Evolutionary conservation across 2,329 filamentous ascomycete genomes (phyloP), one percentile per base, ranked within the genome.

Genomic region (Pseudogymnoascus sp.): DNA sequence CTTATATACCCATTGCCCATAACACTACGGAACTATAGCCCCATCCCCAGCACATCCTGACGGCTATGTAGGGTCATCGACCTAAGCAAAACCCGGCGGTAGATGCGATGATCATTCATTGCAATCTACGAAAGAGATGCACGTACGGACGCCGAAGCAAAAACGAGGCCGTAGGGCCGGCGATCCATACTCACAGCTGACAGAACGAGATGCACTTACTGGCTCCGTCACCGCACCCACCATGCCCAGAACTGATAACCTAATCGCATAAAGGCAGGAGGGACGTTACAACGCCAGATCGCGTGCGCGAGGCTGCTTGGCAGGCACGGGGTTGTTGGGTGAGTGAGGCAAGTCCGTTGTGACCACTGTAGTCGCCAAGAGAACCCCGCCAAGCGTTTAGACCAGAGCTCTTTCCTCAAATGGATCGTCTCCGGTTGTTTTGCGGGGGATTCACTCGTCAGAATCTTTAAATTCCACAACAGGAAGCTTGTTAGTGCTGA

Each of bases 241-340:
- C 28, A 18, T 56, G 28, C 49, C 49, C 28, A 34, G 49, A 56
- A 56, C 49, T 56, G 49, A 56, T 56, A 56, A 36, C 49, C 49
- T 56, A 56, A 56, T 56, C 49, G 49, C 49, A 56, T 56, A 56
- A 53, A 56, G 49, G 49, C 49, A 56, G 49, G 49, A 56, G 49
- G 28, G 14, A 34, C 49, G 11, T 56, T 56, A n/a, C 28, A 36
- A 18, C 49, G 49, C 49, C 18, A 14, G 28, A 34, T 56, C n/a
- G 28, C 49, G 28, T 56, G 49, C 49, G 28, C 9, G 28, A 21
- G 5, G 49, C 49, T 53, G 49, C 49, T 56, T 56, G 49, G 49
- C 49, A 56, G 28, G 49, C n/a, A 56, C 49, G 28, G 49, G 16
- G 25, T 12, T 16, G 49, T 34, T 56, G 8, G n/a, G 49, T 56